Evolutionary conservation across 2,329 filamentous ascomycete species (phyloP).

Genomic region (Cladosporium sp.): DNA sequence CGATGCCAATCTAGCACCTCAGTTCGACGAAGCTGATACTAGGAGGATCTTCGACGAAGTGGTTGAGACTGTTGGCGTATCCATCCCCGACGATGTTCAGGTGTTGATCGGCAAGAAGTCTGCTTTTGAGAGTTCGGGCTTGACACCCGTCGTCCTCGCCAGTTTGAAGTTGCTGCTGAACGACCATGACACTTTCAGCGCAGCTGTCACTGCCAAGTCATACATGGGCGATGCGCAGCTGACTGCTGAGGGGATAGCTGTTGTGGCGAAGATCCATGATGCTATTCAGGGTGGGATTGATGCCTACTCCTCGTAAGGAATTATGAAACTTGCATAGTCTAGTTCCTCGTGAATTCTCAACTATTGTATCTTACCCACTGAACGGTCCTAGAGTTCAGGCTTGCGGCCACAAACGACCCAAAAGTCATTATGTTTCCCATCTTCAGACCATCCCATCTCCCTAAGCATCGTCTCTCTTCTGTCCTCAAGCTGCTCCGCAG

Average conservation of each 20-base stretch:
- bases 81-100: conserved; percentile 19
- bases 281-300: conserved; percentile 18
- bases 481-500: background rate
- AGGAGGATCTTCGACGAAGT: conserved; percentile 22
- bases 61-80: conserved; percentile 23
- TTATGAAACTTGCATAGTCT: no score
- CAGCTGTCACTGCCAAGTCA: conserved; percentile 19
- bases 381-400: background rate
- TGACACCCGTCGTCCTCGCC: conserved; percentile 21
- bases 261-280: conserved; percentile 17
- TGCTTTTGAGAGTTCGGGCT: conserved; percentile 22
- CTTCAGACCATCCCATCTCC: background rate
- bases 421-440: background rate
- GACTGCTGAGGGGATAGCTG: conserved; percentile 8
- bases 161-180: conserved; percentile 23
- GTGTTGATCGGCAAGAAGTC: conserved; percentile 23
- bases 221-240: background rate
- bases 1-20: conserved; percentile 18
- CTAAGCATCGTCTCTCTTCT: background rate
- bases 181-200: conserved; percentile 25
- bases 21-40: conserved; percentile 23
- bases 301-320: conserved; percentile 13
- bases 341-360: no score
- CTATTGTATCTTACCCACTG: no score
- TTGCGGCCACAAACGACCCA: background rate